These are phyloP conservation scores for Coccomyxa sp. DNA, from an alignment of 139 green algal genomes.

Conservation along the genomic window DNA sequence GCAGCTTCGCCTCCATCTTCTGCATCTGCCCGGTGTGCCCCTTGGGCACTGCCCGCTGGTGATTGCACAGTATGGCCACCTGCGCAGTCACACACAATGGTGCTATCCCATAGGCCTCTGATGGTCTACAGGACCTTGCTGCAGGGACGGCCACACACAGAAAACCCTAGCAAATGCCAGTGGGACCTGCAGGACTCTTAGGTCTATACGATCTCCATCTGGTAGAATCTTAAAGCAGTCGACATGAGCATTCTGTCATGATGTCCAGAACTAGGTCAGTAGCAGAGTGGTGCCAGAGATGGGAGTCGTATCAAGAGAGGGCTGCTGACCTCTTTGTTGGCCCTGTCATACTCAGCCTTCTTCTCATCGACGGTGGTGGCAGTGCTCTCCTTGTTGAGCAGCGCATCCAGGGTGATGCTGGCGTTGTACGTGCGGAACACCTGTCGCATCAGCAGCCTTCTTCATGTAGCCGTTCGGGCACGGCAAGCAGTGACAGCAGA, in stretches of 20 bases:
- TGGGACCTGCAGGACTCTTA: no score
- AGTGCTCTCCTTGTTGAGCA: slow-evolving; percentile 57
- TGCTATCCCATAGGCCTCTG: no score
- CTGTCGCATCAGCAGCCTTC: no score
- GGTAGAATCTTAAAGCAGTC: no score
- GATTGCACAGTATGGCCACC: slow-evolving; percentile 99
- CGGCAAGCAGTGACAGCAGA: no score
- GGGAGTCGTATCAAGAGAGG: background rate
- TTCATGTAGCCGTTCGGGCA: no score
- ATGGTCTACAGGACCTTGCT: no score
- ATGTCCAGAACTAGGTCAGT: background rate
- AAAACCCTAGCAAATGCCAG: no score
- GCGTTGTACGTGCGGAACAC: slow-evolving; percentile 99
- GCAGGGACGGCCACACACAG: no score
- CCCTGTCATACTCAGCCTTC: slow-evolving; percentile 85
- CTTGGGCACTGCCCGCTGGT: slow-evolving; percentile 91
- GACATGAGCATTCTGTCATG: background rate
- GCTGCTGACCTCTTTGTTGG: slow-evolving; percentile 93
- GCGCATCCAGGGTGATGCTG: slow-evolving; percentile 83
- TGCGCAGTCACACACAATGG: slow-evolving; percentile 25
- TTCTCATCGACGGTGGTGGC: slow-evolving; percentile 49
- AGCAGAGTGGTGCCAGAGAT: background rate
- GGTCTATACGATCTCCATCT: background rate
- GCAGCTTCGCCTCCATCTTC: slow-evolving; percentile 59
- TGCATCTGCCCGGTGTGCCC: slow-evolving; percentile 82